Evolutionary conservation across 116 monocot genomes (phyloP), one percentile per base, ranked within the genome.

Genomic region (Trichopus zeylanicus): DNA sequence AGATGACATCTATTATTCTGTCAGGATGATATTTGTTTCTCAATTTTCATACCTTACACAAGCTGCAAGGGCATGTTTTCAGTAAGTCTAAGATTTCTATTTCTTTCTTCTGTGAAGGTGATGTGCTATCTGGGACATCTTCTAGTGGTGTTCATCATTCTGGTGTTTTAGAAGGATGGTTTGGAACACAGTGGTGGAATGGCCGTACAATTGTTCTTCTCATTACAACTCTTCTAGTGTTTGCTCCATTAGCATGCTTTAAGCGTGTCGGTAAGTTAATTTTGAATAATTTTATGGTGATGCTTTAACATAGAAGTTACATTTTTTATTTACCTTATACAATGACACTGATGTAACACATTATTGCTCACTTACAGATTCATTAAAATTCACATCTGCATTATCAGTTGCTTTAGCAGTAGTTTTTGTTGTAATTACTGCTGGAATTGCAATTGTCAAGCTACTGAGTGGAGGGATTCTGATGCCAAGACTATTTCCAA

Each of bases 81-180:
- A 42, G n/a, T 1, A 15, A 42, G 4, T 42, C 42, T 15, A 42
- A 42, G 7, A 13, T 15, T 42, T 42, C n/a, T 42, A 15, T 13
- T 12, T 42, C 18, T 42, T 13, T 20, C 42, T 26, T 65, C n/a
- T 37, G 57, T 29, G 27, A 51, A 95, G 95, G 90, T 64, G 95
- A 95, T 79, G 95, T 95, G 46, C 71, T 95, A 18, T 95, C 87
- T 38, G 95, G 95, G 67, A 95, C 87, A 65, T 76, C 83, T 34
- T 70, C 91, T 13, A 79, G 56, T 55, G 90, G 87, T 20, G 46
- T 65, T 65, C 81, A 87, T 67, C 95, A 95, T 68, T 65, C 66
- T 21, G 95, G 95, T 32, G 32, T 95, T 16, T 64, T 95, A 25
- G 95, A 95, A 79, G 84, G 81, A 65, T 89, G 87, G 87, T 90